Base-by-base conservation (phyloP, 768 basidiomycete species). In the Leucosporidium creatinivorum region DNA sequence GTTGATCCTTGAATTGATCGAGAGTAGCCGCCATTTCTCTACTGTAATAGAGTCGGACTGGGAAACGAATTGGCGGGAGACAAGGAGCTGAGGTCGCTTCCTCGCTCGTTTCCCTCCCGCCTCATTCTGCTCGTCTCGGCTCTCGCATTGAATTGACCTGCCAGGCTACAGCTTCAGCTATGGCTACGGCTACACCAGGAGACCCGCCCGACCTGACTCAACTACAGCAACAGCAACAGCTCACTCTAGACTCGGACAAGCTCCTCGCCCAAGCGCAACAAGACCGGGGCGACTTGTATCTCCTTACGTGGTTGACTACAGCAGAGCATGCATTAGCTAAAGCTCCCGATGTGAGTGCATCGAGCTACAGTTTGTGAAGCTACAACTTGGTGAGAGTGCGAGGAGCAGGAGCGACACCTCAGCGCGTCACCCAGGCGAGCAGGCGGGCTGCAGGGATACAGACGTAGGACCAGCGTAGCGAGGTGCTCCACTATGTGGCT, bases 241-340 rank as follows among this genome's bases (percentile, higher is more conserved):
- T 72, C 8, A 39, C 39, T 31, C 54, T 63, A 28, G 71, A 72
- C 44, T 7, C 10, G 21, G 17, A 33, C 9, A 61, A 73, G 30
- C 66, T 73, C 33, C 51, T 44, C 1, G 68, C 68, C 26, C n/a
- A 51, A 8, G 64, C 61, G 30, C 78, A 82, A 5, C 85, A 84
- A 50, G 91, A 91, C 65, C 86, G 87, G 77, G 88, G 86, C 19
- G 89, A 91, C 70, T 83, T 92, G 60, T 89, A 89, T 74, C 78
- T 93, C 21, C 88, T 93, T 74, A 87, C 88, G 74, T 94, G 90
- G 89, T 82, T 93, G 15, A 84, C 85, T 10, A 79, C 81, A 15
- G 83, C 84, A 3, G 86, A 91, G 77, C 84, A 83, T 75, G 81
- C 81, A 30, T 77, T 89, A 25, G 80, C 79, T 30, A 78, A 80